phyloP scores from a whole-genome alignment of 1,139 yeast species.

The Geotrichum histeridarum region DNA sequence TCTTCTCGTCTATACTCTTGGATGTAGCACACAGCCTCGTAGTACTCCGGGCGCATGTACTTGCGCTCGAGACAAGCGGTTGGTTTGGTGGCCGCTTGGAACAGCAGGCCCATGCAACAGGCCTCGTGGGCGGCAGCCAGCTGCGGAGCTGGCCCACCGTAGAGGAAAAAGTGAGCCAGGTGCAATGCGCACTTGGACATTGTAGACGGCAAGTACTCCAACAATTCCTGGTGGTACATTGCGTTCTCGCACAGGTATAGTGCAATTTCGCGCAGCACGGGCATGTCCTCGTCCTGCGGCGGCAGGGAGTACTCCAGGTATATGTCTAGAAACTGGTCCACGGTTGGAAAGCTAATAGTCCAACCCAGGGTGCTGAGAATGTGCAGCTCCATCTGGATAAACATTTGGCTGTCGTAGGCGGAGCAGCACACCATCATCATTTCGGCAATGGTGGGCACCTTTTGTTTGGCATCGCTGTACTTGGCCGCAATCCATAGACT shows the following conservation, averaged over 20 bases:
- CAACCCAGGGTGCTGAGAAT: slow-evolving; percentile 79
- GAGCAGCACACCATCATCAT: slow-evolving; percentile 73
- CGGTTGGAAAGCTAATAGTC: slow-evolving; percentile 59
- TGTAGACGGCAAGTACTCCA: slow-evolving; percentile 55
- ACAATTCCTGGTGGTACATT: slow-evolving; percentile 62
- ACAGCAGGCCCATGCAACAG: not conserved
- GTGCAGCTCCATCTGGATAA: slow-evolving; percentile 92
- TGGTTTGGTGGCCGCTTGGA: not conserved
- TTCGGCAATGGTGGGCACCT: slow-evolving; percentile 78
- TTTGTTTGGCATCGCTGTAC: slow-evolving; percentile 78
- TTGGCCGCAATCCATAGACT: slow-evolving; percentile 95
- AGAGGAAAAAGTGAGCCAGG: slow-evolving; percentile 42
- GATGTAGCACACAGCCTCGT: not conserved
- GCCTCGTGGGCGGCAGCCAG: not conserved
- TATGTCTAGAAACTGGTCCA: slow-evolving; percentile 35
- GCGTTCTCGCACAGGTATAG: slow-evolving; percentile 75
- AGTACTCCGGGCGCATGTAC: slow-evolving; percentile 1
- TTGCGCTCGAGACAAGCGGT: slow-evolving; percentile 1
- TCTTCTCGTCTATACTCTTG: not conserved
- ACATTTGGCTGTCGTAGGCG: slow-evolving; percentile 84
- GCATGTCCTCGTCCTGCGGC: slow-evolving; percentile 22
- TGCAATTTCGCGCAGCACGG: slow-evolving; percentile 36
- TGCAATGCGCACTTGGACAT: slow-evolving; percentile 66
- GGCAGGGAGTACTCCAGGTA: slow-evolving; percentile 13
- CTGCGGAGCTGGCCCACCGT: not conserved